These are phyloP conservation scores for Raddia guianensis DNA, from an alignment of 176 grass and related monocot genomes.

Conservation along the genomic window DNA sequence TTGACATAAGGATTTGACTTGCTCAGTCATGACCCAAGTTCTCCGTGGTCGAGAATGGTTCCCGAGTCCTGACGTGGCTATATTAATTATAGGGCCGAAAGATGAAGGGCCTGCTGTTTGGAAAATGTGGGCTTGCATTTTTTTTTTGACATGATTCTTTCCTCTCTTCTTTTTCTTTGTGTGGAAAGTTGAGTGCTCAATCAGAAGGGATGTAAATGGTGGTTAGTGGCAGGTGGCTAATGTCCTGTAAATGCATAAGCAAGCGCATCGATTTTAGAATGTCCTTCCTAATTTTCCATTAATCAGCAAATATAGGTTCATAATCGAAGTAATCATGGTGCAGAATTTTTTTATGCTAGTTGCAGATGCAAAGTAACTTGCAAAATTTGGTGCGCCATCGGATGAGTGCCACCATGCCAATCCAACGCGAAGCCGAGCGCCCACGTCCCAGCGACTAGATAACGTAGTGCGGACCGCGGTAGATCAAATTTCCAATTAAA, in stretches of 20 bases:
- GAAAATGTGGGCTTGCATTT: slow-evolving; percentile 46
- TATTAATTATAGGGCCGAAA: slow-evolving; percentile 54
- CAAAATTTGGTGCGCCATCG: neutral
- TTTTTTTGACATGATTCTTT: slow-evolving; percentile 45
- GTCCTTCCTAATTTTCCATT: slow-evolving; percentile 26
- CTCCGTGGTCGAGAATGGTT: slow-evolving; percentile 37
- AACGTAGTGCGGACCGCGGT: too few species aligned
- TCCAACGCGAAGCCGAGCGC: too few species aligned
- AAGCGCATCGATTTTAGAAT: slow-evolving; percentile 51
- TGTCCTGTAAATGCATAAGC: slow-evolving; percentile 78
- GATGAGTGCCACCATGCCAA: too few species aligned
- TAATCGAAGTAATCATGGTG: neutral
- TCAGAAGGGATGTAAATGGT: slow-evolving; percentile 69
- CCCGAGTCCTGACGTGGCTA: slow-evolving; percentile 29
- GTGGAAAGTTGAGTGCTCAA: slow-evolving; percentile 58
- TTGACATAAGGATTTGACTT: slow-evolving; percentile 39
- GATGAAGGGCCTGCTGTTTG: slow-evolving; percentile 35
- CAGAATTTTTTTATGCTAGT: slow-evolving; percentile 33
- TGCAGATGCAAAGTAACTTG: slow-evolving; percentile 33
- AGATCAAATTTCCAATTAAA: too few species aligned
- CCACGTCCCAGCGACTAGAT: too few species aligned
- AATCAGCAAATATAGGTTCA: slow-evolving; percentile 41
- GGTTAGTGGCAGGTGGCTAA: slow-evolving; percentile 66
- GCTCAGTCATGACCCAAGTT: slow-evolving; percentile 13
- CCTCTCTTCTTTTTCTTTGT: slow-evolving; percentile 36